These are phyloP conservation scores for Tricholomella constricta DNA, from an alignment of 768 basidiomycete genomes.

Conservation along the genomic window DNA sequence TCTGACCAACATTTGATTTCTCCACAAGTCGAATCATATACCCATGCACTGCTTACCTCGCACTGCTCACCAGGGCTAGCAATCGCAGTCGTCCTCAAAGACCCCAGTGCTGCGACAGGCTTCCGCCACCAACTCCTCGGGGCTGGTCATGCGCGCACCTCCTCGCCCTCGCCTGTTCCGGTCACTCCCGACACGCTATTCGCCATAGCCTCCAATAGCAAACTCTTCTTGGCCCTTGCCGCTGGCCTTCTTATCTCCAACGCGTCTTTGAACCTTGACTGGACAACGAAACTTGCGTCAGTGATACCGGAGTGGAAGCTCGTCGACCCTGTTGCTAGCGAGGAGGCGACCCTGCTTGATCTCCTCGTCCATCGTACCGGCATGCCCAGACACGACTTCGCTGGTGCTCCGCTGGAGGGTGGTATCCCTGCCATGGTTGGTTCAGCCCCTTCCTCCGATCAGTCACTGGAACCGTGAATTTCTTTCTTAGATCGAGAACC, in stretches of 20 bases:
- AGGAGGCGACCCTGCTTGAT: conserved; percentile 39
- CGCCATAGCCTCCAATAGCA: conserved; percentile 47
- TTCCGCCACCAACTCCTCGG: conserved; percentile 42
- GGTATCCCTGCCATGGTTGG: conserved; percentile 39
- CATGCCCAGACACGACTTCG: conserved; percentile 46
- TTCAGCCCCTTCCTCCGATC: neutral
- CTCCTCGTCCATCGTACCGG: conserved; percentile 47
- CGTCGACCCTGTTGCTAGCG: conserved; percentile 37
- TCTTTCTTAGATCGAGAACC: conserved; percentile 31
- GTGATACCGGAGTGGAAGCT: conserved; percentile 43
- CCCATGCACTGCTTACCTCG: conserved; percentile 24
- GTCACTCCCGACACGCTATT: conserved; percentile 46
- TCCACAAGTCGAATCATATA: conserved; percentile 6
- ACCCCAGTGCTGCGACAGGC: conserved; percentile 27
- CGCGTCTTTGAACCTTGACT: conserved; percentile 35
- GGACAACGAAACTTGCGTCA: conserved; percentile 38
- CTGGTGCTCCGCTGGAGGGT: conserved; percentile 30
- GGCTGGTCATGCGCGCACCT: conserved; percentile 36
- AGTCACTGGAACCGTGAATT: neutral
- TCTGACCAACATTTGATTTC: conserved; percentile 5
- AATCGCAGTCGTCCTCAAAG: conserved; percentile 40
- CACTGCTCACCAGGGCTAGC: conserved; percentile 45
- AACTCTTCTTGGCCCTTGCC: conserved; percentile 40
- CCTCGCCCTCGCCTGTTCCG: conserved; percentile 22
- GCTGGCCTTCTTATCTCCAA: conserved; percentile 43